Evolutionary conservation across 2,329 filamentous ascomycete genomes (phyloP), one percentile per base, ranked within the genome.

Genomic region (Chaetomium olivaceum): DNA sequence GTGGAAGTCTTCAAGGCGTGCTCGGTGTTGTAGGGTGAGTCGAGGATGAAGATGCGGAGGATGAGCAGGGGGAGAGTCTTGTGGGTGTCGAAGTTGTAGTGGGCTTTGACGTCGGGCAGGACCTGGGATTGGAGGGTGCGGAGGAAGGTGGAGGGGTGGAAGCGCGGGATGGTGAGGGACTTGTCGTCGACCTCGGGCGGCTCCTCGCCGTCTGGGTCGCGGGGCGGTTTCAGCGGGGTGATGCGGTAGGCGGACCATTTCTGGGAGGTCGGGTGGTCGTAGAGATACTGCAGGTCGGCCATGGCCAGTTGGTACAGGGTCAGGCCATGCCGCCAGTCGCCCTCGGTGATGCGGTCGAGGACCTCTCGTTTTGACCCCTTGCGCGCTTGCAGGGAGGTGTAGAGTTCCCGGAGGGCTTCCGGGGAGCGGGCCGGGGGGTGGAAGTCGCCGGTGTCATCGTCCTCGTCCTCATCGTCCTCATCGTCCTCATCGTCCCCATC

Each of bases 71-170:
- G 87, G n/a, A 90, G 80, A 1, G 83, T 81, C 61, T 85, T 82
- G 61, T 91, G 89, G n/a, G 89, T 86, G 70, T 90, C 88, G 67
- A 95, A 86, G 71, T 91, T 89, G 76, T 92, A 95, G 77, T 96
- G 91, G 5, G 91, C 90, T 76, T 95, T 96, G 71, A 93, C 86
- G 65, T 95, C 85, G 1, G 92, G 91, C 1, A 91, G 82, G 21
- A 93, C 84, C 73, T 93, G 89, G 50, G 82, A 81, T 70, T 93
- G 90, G 2, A 97, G 85, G 70, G 89, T 90, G 69, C 87, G 86
- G 46, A 96, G 81, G 75, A 96, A 96, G 0, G 89, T 91, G 4
- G 90, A 87, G 0, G 91, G 90, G 73, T 96, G 91, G 72, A 95
- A 91, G 19, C 89, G 87, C 12, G 92, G 91, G 58, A 89, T 79